These are phyloP conservation scores for Podosphaera fusca DNA, from an alignment of 2,329 filamentous ascomycete species.

Conservation along the genomic window DNA sequence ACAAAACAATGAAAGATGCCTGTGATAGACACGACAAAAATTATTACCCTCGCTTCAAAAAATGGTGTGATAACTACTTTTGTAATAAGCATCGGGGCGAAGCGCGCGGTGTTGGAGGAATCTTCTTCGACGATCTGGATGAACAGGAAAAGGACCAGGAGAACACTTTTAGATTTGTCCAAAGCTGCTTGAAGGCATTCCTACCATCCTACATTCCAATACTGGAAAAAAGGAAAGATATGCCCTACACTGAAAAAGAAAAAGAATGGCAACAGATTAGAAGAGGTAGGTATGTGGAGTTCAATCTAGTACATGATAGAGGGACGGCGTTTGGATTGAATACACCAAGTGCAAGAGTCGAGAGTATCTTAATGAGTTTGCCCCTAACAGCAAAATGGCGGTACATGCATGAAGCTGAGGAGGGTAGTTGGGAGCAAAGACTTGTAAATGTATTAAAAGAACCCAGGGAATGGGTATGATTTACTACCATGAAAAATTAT, in stretches of 20 bases:
- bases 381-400: conserved; percentile 83
- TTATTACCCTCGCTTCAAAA: conserved; percentile 89
- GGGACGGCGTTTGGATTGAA: conserved; percentile 87
- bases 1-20: conserved; percentile 72
- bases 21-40: conserved; percentile 83
- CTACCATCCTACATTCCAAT: conserved; percentile 81
- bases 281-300: conserved; percentile 90
- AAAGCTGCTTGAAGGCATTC: conserved; percentile 69
- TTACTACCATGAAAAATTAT: not conserved
- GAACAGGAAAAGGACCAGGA: conserved; percentile 68
- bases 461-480: conserved; percentile 42
- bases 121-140: conserved; percentile 97
- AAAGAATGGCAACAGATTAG: conserved; percentile 95
- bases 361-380: conserved; percentile 94
- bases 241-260: conserved; percentile 67
- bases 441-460: conserved; percentile 48
- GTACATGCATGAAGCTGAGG: conserved; percentile 78
- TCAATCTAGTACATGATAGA: conserved; percentile 91
- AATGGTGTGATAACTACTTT: conserved; percentile 98
- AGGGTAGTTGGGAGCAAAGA: conserved; percentile 53
- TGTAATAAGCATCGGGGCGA: conserved; percentile 78
- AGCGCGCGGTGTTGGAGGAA: conserved; percentile 71
- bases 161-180: conserved; percentile 71
- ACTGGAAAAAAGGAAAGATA: conserved; percentile 66
- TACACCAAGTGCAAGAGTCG: conserved; percentile 72